Evolutionary conservation across 805 yeast genomes (phyloP).

Genomic region (Candida mattraensis): DNA sequence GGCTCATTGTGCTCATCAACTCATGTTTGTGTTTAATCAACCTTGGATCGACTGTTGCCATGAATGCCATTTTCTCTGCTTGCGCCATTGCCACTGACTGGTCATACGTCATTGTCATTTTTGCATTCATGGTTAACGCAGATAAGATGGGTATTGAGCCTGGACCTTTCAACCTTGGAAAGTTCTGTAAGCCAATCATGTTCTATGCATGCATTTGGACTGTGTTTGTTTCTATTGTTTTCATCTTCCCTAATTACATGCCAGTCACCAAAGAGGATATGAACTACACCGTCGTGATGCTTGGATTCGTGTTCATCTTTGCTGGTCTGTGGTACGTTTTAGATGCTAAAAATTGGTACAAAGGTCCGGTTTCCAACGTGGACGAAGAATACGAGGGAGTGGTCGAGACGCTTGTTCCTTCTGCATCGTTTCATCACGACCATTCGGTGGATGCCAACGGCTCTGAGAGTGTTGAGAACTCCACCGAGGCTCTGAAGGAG

Average conservation of each 20-base stretch:
- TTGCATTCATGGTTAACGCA: conserved; percentile 41
- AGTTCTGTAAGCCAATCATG: conserved; percentile 41
- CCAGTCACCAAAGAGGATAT: conserved; percentile 43
- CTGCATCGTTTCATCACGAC: conserved; percentile 2
- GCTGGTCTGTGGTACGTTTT: conserved; percentile 45
- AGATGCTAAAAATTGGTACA: conserved; percentile 55
- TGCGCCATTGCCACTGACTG: conserved; percentile 52
- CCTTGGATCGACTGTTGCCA: conserved; percentile 43
- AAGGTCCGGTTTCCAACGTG: conserved; percentile 52
- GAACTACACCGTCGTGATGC: conserved; percentile 55
- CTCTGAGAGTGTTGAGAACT: not conserved
- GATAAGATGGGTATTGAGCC: conserved; percentile 45
- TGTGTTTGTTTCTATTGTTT: conserved; percentile 45
- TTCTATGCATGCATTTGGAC: conserved; percentile 44
- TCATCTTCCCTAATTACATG: conserved; percentile 51
- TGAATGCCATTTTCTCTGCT: conserved; percentile 55
- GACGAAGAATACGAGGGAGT: conserved; percentile 34
- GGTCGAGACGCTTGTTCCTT: conserved; percentile 18
- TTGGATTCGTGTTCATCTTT: conserved; percentile 40
- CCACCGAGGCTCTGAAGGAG: conserved; percentile 1
- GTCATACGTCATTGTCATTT: conserved; percentile 49
- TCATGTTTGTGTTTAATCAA: conserved; percentile 47
- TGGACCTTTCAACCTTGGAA: conserved; percentile 51
- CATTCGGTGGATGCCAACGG: too few species aligned
- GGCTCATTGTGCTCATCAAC: conserved; percentile 39